Evolutionary conservation across 2,329 filamentous ascomycete genomes (phyloP), one percentile per base, ranked within the genome.

Genomic region (Monilinia fructicola): DNA sequence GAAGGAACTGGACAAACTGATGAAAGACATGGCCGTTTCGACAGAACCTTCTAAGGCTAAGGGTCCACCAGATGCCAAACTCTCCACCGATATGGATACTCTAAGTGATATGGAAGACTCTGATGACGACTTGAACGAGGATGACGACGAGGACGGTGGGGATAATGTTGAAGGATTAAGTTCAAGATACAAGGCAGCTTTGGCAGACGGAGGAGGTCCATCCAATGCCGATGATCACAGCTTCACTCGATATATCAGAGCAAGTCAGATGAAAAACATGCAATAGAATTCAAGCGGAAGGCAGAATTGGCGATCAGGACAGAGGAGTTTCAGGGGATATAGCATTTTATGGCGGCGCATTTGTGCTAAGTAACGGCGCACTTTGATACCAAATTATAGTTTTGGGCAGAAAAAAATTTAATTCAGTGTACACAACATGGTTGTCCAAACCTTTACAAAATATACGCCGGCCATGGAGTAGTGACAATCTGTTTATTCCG

Each of bases 1-100:
- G 74, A 86, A 89, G 74, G 93, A 99, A 77, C 80, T 99, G 38
- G 91, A 91, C 68, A 93, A 92, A 81, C 87, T 99, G 82, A 97
- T 99, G 93, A 90, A 90, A 76, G 94, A 95, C 72, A 96, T 99
- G 91, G 83, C 83, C 64, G 84, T 91, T 55, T 81, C 81, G 26
- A 78, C 79, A 28, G 68, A 78, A 64, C 81, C 81, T 16, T 70
- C 69, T 67, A 77, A 67, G 73, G 75, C 66, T 2, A 56, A 59
- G n/a, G 54, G 53, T 16, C 62, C 52, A 48, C n/a, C 66, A 46
- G 56, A 67, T 14, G 54, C 54, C 18, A 68, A 64, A 31, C 73
- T 76, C 4, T 38, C 35, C 3, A 58, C 59, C 3, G 81, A 83
- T 66, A 73, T 75, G 72, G 74, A 77, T 61, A 74, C 73, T 2